Percentiles rank a stretch among this genome's conserved stretches.
phyloP scores from a whole-genome alignment of 352 stramenopile genomes.

The Phytophthora kernoviae region DNA sequence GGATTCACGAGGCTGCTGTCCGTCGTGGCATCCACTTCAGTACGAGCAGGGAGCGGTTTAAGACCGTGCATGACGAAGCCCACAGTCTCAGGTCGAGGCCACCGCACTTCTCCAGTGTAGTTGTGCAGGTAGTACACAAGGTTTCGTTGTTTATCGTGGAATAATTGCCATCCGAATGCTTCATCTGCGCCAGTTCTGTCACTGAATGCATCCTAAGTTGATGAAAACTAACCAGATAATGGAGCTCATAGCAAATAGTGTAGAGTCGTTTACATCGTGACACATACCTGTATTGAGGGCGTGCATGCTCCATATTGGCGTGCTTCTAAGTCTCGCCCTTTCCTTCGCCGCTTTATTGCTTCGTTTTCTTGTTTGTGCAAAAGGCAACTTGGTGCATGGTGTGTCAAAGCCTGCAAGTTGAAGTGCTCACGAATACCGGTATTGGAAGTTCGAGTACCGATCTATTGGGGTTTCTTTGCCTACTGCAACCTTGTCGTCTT shows the following conservation, averaged over 20 bases:
- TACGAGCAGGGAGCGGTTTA: constrained; percentile 35
- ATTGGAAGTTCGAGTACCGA: neutral
- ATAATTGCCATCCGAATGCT: constrained; percentile 62
- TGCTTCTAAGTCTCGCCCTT: constrained; percentile 1
- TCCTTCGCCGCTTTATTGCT: constrained; percentile 19
- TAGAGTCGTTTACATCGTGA: neutral
- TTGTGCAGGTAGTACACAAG: constrained; percentile 65
- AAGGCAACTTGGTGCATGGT: constrained; percentile 37
- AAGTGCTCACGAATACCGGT: constrained; percentile 22
- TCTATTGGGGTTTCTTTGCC: no score
- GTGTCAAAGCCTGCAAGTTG: constrained; percentile 35
- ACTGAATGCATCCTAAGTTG: neutral
- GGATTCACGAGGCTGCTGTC: constrained; percentile 15
- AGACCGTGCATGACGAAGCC: constrained; percentile 60
- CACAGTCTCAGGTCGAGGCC: constrained; percentile 48
- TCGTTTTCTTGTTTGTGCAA: constrained; percentile 40
- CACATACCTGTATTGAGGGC: constrained; percentile 29
- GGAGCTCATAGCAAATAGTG: constrained; percentile 5
- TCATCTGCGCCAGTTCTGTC: constrained; percentile 24
- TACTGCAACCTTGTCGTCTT: no score
- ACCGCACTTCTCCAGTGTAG: constrained; percentile 80
- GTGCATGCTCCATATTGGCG: constrained; percentile 11
- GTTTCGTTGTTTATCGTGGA: constrained; percentile 54
- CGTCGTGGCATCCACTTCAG: constrained; percentile 4
- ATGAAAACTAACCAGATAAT: constrained; percentile 8